Evolutionary conservation across 352 stramenopile genomes (phyloP), one percentile per base, ranked within the genome.

Genomic region (Saprolegnia parasitica): DNA sequence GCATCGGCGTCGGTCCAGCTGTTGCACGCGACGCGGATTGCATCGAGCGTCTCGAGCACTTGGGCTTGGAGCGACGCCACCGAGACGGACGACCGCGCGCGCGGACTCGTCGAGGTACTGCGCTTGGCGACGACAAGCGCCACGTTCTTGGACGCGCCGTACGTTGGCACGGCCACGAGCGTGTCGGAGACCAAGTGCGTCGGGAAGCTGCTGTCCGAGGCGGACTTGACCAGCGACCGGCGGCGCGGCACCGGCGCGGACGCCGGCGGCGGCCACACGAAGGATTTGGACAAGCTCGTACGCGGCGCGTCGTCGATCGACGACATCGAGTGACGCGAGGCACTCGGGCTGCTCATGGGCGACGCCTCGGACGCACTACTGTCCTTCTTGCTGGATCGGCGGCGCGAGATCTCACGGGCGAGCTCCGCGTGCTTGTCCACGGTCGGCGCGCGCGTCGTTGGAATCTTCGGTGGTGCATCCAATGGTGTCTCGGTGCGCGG

Each of bases 1-100:
- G 11, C 8, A 16, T 70, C 32, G 13, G 11, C 23, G 20, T 24
- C 42, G 18, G 63, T 24, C 42, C 39, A 66, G 20, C 8, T 39
- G 29, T 20, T 32, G 32, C 58, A 66, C 40, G 58, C 20, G 8
- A 15, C 21, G 13, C 39, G 32, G n/a, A 66, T 66, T n/a, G 58
- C 24, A 6, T 66, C 58, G 23, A 66, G 21, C 9, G 42, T 62
- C 26, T 18, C 4, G 45, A 47, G 35, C 46, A 11, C 11, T 5
- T 13, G 62, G 20, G 21, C 54, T 47, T 20, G 46, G 10, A 29
- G 9, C 11, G 46, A 63, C 46, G 46, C n/a, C 11, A 24, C 21
- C 39, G 63, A 16, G 20, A 21, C 50, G 13, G 32, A 4, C 47
- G 46, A 54, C 8, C 29, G 15, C 5, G 23, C 52, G 11, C 35